A percentile compares a stretch with the other conserved stretches of the same genome.
Conservation (phyloP, 2,329 filamentous ascomycete genomes). For the Graphilbum fragrans region DNA sequence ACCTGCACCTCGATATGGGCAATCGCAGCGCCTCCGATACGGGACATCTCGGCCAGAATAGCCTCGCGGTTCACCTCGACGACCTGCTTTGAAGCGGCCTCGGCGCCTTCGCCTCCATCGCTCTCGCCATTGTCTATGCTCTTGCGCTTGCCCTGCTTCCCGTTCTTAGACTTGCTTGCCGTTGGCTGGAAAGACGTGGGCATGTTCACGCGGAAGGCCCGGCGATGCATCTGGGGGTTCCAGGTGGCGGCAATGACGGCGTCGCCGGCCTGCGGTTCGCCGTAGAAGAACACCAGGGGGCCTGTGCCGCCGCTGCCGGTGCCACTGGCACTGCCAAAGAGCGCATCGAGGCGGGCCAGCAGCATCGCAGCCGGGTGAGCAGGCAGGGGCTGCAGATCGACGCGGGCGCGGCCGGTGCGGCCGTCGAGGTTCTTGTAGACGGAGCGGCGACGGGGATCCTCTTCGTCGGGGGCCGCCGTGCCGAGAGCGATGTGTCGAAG, state of each 20-base stretch:
- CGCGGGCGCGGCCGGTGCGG: slow-evolving; percentile 33
- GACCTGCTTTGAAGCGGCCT: slow-evolving; percentile 14
- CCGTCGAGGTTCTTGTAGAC: slow-evolving; percentile 74
- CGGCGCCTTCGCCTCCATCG: slow-evolving; percentile 13
- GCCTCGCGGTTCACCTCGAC: slow-evolving; percentile 55
- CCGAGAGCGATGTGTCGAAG: slow-evolving; percentile 26
- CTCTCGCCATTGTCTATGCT: slow-evolving; percentile 1
- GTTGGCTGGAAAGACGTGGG: slow-evolving; percentile 53
- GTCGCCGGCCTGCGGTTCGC: slow-evolving; percentile 36
- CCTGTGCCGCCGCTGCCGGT: slow-evolving; percentile 19
- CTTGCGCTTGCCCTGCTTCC: neutral
- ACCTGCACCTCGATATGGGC: slow-evolving; percentile 42
- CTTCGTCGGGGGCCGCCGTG: slow-evolving; percentile 15
- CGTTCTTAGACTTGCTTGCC: neutral
- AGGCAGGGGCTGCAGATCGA: slow-evolving; percentile 34
- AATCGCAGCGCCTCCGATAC: slow-evolving; percentile 55
- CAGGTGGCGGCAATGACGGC: slow-evolving; percentile 44
- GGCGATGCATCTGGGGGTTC: slow-evolving; percentile 39
- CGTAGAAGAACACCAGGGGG: slow-evolving; percentile 69
- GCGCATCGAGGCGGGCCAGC: slow-evolving; percentile 50
- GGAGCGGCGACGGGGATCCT: slow-evolving; percentile 16
- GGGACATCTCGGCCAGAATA: slow-evolving; percentile 61
- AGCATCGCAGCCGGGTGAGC: slow-evolving; percentile 52
- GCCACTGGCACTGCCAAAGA: slow-evolving; percentile 37
- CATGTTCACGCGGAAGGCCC: slow-evolving; percentile 59